Evolutionary conservation across 176 grass and related monocot genomes (phyloP).

Genomic region (Ampelocalamus luodianensis): DNA sequence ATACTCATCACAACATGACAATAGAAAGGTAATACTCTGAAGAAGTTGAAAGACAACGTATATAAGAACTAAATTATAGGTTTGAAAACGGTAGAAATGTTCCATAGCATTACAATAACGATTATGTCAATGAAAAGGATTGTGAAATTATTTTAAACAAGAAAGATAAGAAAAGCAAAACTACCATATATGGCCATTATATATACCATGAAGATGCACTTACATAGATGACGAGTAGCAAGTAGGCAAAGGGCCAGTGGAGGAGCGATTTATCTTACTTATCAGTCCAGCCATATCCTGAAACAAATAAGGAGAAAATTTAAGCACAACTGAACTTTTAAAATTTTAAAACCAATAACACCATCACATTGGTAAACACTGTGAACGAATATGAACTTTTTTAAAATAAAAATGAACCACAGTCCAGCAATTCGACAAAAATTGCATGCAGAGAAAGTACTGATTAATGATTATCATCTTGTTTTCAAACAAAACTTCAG

Average conservation of each 20-base stretch:
- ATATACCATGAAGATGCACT: constrained; percentile 47
- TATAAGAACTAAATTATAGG: not conserved
- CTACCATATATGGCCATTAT: constrained; percentile 3
- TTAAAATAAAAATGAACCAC: not conserved
- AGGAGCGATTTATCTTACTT: constrained; percentile 99
- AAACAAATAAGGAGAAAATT: constrained; percentile 46
- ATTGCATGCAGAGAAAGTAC: not conserved
- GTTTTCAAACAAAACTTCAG: constrained; percentile 13
- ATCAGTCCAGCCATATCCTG: constrained; percentile 99
- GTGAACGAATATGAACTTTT: not conserved
- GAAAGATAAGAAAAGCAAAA: constrained; percentile 22
- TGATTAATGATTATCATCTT: constrained; percentile 5
- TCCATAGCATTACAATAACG: constrained; percentile 6
- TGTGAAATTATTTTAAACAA: not conserved
- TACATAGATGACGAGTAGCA: constrained; percentile 92
- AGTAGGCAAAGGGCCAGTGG: constrained; percentile 87
- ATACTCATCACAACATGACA: constrained; percentile 10
- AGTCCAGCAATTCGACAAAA: not conserved
- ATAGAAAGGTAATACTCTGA: not conserved
- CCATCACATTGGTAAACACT: constrained; percentile 3
- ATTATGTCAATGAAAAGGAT: not conserved
- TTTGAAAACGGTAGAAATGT: not conserved
- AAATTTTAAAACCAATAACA: constrained; percentile 29
- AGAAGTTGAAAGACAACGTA: not conserved
- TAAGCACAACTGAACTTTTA: constrained; percentile 13